Base-by-base conservation (phyloP, 305 asterid genomes). In the Andrographis paniculata region DNA sequence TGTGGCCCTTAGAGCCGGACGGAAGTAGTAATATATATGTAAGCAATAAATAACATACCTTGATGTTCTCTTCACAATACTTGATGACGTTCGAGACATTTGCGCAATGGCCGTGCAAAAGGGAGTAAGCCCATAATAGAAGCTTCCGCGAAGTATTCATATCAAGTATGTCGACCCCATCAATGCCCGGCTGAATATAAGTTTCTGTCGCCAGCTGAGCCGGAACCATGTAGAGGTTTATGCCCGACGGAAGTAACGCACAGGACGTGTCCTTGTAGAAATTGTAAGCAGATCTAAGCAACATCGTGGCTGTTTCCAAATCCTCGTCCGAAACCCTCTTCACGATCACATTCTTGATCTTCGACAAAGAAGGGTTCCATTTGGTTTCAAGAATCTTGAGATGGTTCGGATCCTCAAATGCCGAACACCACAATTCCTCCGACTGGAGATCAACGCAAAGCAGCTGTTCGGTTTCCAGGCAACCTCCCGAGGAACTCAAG, bases 251-350 rank as follows among this genome's bases (percentile, higher is more conserved):
- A 46, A 91, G 93, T 76, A 87, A 68, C 6, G 95, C 95, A 59
- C 99, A 91, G 15, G 92, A 91, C 14, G 93, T 78, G 62, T 91
- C 99, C 82, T 77, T 87, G 71, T 91, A 91, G 70, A 91, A 87
- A 58, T 74, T 91, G 66, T 87, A 91, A 15, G 95, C 72, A 53
- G 95, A 91, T 68, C 85, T 75, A 45, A 91, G 93, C 64, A 91
- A 51, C 51, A 78, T 56, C 59, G 89, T 63, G 59, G 95, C 95
- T 49, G 79, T 79, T 70, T 91, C 99, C 79, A 87, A 63, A 65
- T 91, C 95, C 59, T 87, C 99, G 50, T 91, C 99, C 5, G 96
- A 56, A 62, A 72, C 93, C 72, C 68, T 77, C 73, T 87, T 87
- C 72, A 91, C 59, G 64, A 89, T 69, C 38, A 91, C 95, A 59